Evolutionary conservation across 768 basidiomycete genomes (phyloP).

Genomic region (Omphalotus guepiniiformis): DNA sequence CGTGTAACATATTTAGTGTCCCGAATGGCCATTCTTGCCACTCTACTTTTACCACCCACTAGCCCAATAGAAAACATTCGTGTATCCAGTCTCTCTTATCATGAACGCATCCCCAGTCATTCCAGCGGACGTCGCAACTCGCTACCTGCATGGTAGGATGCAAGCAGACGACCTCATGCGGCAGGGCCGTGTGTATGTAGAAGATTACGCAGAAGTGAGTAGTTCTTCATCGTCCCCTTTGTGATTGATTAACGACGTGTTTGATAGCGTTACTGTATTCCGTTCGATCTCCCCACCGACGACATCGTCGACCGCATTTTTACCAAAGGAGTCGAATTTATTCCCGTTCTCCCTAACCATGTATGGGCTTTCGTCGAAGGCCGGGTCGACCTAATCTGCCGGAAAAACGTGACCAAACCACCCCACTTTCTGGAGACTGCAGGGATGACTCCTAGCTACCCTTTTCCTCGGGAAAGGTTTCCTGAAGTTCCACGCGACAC

Average conservation of each 20-base stretch:
- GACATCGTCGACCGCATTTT: conserved; percentile 2
- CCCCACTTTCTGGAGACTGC: background rate
- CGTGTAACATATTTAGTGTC: no score
- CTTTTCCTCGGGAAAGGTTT: background rate
- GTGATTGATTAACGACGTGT: background rate
- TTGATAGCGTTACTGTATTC: conserved; percentile 3
- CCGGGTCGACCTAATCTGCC: background rate
- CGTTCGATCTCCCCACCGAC: background rate
- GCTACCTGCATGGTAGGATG: conserved; percentile 17
- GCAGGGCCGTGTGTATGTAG: background rate
- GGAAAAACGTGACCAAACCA: background rate
- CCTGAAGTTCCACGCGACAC: conserved; percentile 2
- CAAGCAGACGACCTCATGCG: conserved; percentile 19
- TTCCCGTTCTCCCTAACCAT: conserved; percentile 5
- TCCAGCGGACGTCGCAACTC: no score
- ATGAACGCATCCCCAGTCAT: no score
- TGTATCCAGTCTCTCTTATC: no score
- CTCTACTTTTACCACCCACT: no score
- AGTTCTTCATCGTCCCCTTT: background rate
- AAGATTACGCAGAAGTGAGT: conserved; percentile 4
- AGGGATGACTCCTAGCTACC: no score
- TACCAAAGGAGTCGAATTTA: background rate
- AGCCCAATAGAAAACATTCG: no score
- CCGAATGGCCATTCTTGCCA: no score
- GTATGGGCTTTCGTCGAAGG: background rate